Evolutionary conservation across 805 yeast genomes (phyloP).

Genomic region (Teunomyces funiuensis): DNA sequence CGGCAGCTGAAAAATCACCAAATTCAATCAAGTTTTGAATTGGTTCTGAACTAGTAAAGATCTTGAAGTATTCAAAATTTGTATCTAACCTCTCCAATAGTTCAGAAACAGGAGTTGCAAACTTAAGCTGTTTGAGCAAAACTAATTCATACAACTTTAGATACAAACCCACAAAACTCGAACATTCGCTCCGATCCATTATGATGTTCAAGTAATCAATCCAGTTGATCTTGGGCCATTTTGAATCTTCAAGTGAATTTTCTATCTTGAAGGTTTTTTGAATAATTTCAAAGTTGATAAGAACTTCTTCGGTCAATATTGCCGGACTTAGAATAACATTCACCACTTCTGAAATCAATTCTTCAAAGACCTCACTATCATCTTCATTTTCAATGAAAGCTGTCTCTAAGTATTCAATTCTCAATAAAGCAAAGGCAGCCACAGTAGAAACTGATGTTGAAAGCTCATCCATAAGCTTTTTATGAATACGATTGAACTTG

Average conservation of each 20-base stretch:
- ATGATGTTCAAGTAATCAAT: conserved; percentile 31
- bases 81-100: background rate
- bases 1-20: conserved; percentile 37
- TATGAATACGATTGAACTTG: conserved; percentile 26
- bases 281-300: conserved; percentile 26
- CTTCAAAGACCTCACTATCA: conserved; percentile 15
- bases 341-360: conserved; percentile 26
- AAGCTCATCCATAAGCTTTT: conserved; percentile 30
- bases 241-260: conserved; percentile 24
- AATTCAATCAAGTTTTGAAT: conserved; percentile 16
- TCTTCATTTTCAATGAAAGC: conserved; percentile 20
- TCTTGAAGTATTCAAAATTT: background rate
- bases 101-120: background rate
- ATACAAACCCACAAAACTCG: conserved; percentile 26
- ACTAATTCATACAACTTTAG: conserved; percentile 36
- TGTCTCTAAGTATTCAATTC: conserved; percentile 37
- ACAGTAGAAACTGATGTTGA: conserved; percentile 20
- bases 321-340: conserved; percentile 16
- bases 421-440: conserved; percentile 26
- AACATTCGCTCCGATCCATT: conserved; percentile 26
- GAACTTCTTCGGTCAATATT: conserved; percentile 15
- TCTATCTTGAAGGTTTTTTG: conserved; percentile 29
- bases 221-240: conserved; percentile 43
- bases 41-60: background rate
- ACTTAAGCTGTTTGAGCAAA: background rate